Conservation (phyloP, 2,329 filamentous ascomycete species). For the Allantophomopsis cytisporea region DNA sequence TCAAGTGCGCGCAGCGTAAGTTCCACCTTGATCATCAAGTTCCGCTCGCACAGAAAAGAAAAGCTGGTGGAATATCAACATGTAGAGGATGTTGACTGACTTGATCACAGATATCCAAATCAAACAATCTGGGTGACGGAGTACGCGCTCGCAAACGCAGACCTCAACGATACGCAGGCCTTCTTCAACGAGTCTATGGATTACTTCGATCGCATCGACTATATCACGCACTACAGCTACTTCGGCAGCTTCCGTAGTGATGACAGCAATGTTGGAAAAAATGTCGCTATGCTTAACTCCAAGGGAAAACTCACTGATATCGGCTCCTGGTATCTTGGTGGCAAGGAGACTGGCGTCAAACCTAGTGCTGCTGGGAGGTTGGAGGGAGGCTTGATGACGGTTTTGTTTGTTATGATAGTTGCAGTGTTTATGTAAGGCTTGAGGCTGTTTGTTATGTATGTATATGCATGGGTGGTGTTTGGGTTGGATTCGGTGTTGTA, state of each 20-base stretch:
- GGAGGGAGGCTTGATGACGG: background rate
- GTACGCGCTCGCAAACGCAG: slow-evolving; percentile 45
- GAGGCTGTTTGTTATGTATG: too few species aligned
- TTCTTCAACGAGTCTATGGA: slow-evolving; percentile 56
- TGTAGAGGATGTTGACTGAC: slow-evolving; percentile 9
- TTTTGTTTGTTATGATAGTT: background rate
- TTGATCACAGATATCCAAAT: slow-evolving; percentile 36
- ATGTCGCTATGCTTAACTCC: slow-evolving; percentile 55
- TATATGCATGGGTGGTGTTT: too few species aligned
- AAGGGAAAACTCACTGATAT: slow-evolving; percentile 61
- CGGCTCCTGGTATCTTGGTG: slow-evolving; percentile 64
- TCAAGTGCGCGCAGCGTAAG: slow-evolving; percentile 26
- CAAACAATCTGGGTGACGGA: slow-evolving; percentile 67
- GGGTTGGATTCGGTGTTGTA: too few species aligned
- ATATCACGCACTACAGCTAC: slow-evolving; percentile 56
- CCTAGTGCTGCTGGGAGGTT: slow-evolving; percentile 3
- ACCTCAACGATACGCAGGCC: slow-evolving; percentile 39
- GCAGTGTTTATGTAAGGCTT: too few species aligned
- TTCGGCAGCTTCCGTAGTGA: slow-evolving; percentile 62
- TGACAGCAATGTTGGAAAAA: slow-evolving; percentile 61
- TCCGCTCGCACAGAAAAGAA: too few species aligned
- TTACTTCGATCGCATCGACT: slow-evolving; percentile 51
- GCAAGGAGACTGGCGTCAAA: slow-evolving; percentile 25
- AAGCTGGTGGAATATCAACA: too few species aligned
- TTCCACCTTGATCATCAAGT: background rate